Evolutionary conservation across 345 rosid species (phyloP).

Genomic region (Eutrema japonicum): DNA sequence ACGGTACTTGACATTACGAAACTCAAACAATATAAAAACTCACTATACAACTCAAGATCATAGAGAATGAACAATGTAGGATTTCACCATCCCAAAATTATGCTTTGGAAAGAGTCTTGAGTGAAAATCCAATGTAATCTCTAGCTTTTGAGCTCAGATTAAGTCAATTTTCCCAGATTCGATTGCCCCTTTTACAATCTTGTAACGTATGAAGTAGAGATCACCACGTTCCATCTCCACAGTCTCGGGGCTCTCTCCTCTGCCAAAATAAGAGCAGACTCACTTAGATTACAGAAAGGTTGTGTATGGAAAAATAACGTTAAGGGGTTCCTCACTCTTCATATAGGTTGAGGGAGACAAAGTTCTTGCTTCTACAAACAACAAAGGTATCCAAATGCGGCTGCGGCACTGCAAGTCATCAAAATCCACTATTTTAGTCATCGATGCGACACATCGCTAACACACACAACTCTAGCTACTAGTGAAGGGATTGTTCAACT

Average conservation of each 20-base stretch:
- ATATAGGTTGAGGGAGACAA: slow-evolving; percentile 55
- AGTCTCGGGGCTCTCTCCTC: slow-evolving; percentile 46
- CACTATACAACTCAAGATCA: slow-evolving; percentile 20
- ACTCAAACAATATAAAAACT: background rate
- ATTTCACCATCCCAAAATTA: background rate
- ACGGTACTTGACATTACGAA: background rate
- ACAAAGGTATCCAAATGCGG: slow-evolving; percentile 74
- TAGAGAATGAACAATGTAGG: slow-evolving; percentile 3
- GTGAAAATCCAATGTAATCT: background rate
- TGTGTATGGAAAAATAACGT: slow-evolving; percentile 31
- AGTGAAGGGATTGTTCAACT: background rate
- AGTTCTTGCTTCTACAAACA: slow-evolving; percentile 62
- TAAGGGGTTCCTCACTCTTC: slow-evolving; percentile 42
- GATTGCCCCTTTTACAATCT: slow-evolving; percentile 38
- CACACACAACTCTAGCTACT: slow-evolving; percentile 11
- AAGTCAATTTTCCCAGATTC: slow-evolving; percentile 44
- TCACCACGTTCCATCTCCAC: slow-evolving; percentile 42
- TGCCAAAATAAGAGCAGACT: slow-evolving; percentile 20
- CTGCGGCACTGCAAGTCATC: slow-evolving; percentile 54
- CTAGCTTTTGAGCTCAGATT: slow-evolving; percentile 27
- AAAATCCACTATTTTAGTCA: background rate
- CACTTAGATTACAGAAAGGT: slow-evolving; percentile 13
- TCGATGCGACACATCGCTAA: background rate
- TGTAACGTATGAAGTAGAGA: slow-evolving; percentile 46
- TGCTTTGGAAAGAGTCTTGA: background rate